Conservation (phyloP, 352 stramenopile species). For the Phytophthora idaei region DNA sequence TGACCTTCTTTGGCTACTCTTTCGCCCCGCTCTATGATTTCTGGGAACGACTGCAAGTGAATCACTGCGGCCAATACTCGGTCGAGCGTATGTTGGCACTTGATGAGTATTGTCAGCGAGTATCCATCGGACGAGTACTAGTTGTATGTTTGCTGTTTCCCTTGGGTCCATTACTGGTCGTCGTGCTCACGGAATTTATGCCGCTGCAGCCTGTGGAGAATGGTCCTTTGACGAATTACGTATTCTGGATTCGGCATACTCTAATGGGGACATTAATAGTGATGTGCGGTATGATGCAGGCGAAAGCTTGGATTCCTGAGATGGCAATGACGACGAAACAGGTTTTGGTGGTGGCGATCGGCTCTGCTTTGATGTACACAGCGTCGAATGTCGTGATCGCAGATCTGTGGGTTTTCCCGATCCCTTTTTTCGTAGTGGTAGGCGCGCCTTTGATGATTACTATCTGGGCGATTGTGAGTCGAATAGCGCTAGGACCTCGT, state of each 20-base stretch:
- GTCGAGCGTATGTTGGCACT: constrained; percentile 37
- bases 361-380: constrained; percentile 13
- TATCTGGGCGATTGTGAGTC: constrained; percentile 19
- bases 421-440: constrained; percentile 43
- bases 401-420: constrained; percentile 39
- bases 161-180: constrained; percentile 19
- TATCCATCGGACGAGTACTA: constrained; percentile 15
- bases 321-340: constrained; percentile 22
- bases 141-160: constrained; percentile 22
- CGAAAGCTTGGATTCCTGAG: constrained; percentile 29
- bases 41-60: constrained; percentile 38
- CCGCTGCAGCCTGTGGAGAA: constrained; percentile 18
- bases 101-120: constrained; percentile 32
- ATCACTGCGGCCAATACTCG: constrained; percentile 42
- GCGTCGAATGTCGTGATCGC: constrained; percentile 27
- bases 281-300: constrained; percentile 19
- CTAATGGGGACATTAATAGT: constrained; percentile 15
- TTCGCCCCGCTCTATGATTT: constrained; percentile 23
- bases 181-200: constrained; percentile 23
- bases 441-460: constrained; percentile 30
- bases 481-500: constrained; percentile 23
- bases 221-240: constrained; percentile 25
- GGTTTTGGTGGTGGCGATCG: constrained; percentile 19
- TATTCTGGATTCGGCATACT: constrained; percentile 38
- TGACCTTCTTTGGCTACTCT: constrained; percentile 8